These are phyloP conservation scores for Parasarocladium wereldwijsianum DNA, from an alignment of 2,329 filamentous ascomycete genomes.

Conservation along the genomic window DNA sequence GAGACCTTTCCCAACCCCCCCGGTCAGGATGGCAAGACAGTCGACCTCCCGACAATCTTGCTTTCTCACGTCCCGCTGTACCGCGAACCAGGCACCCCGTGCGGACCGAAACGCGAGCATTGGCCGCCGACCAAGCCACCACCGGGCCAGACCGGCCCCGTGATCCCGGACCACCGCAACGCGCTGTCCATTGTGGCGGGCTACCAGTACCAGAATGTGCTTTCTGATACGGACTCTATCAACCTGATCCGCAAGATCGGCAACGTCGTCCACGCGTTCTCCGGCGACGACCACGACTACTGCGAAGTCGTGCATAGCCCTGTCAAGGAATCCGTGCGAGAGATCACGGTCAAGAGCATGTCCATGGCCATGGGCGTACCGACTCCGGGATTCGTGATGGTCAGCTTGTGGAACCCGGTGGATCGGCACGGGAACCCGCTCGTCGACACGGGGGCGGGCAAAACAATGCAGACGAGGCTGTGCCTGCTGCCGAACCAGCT, in stretches of 20 bases:
- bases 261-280: conserved; percentile 76
- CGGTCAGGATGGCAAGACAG: conserved; percentile 23
- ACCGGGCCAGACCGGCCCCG: conserved; percentile 37
- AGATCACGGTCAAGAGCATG: conserved; percentile 91
- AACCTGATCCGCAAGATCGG: conserved; percentile 65
- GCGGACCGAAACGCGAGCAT: conserved; percentile 72
- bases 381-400: conserved; percentile 72
- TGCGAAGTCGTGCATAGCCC: conserved; percentile 74
- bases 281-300: conserved; percentile 95
- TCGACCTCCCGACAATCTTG: conserved; percentile 72
- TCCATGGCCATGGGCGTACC: conserved; percentile 95
- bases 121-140: conserved; percentile 57
- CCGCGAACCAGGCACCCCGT: conserved; percentile 67
- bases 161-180: conserved; percentile 54
- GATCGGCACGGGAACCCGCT: conserved; percentile 41
- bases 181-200: conserved; percentile 64
- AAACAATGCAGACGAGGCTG: conserved; percentile 73
- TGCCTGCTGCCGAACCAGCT: conserved; percentile 86
- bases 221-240: conserved; percentile 61
- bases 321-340: conserved; percentile 49
- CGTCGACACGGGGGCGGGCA: conserved; percentile 17
- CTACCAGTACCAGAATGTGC: conserved; percentile 95
- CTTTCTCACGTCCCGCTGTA: conserved; percentile 87
- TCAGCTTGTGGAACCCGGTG: conserved; percentile 86
- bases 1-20: conserved; percentile 8